phyloP scores from a whole-genome alignment of 2,329 filamentous ascomycete genomes.

The Neoarthrinium moseri region DNA sequence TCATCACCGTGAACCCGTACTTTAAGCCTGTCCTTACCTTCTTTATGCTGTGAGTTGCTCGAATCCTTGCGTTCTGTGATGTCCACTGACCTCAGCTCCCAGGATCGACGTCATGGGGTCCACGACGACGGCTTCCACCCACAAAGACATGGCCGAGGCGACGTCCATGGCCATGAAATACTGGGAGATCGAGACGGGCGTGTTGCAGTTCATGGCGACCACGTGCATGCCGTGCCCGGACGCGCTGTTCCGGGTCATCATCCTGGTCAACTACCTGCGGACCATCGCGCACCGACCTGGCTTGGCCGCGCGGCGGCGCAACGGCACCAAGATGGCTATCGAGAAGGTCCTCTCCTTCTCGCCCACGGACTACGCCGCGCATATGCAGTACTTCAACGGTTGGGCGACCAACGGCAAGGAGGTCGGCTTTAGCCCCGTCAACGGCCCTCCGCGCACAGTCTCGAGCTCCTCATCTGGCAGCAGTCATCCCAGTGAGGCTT shows the following conservation, averaged over 20 bases:
- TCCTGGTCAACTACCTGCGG: slow-evolving; percentile 13
- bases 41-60: slow-evolving; percentile 9
- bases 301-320: background rate
- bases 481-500: background rate
- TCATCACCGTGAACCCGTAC: slow-evolving; percentile 10
- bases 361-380: slow-evolving; percentile 6
- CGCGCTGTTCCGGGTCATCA: slow-evolving; percentile 11
- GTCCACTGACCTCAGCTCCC: background rate
- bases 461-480: background rate
- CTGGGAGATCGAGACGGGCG: slow-evolving; percentile 10
- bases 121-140: slow-evolving; percentile 11
- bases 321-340: slow-evolving; percentile 11
- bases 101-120: slow-evolving; percentile 11
- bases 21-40: slow-evolving; percentile 13
- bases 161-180: slow-evolving; percentile 13
- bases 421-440: slow-evolving; percentile 5
- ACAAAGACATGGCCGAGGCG: slow-evolving; percentile 10
- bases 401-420: slow-evolving; percentile 11
- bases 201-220: slow-evolving; percentile 8
- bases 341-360: slow-evolving; percentile 11
- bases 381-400: slow-evolving; percentile 11
- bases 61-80: background rate
- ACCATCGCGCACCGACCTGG: background rate
- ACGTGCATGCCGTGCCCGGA: slow-evolving; percentile 12
- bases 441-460: background rate